A percentile compares a stretch with the other conserved stretches of the same genome.
Conservation (phyloP, 2,329 filamentous ascomycete genomes). For the Arthrobotrys sinensis region DNA sequence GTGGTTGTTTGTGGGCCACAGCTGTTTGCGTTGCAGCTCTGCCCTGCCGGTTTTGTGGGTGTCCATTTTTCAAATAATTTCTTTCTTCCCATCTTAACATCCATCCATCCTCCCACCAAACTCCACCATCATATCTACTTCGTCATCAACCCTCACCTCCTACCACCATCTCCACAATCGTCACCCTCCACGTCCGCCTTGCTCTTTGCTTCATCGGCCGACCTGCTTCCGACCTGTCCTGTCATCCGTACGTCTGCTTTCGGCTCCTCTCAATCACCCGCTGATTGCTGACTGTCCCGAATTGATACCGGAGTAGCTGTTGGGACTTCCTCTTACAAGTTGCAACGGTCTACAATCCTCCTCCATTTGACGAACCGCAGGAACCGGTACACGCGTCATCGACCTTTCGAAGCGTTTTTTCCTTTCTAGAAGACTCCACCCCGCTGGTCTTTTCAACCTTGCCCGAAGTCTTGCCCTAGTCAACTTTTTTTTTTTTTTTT, state of each 20-base stretch:
- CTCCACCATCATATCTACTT: constrained; percentile 29
- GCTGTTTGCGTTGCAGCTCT: constrained; percentile 46
- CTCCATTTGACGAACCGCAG: constrained; percentile 59
- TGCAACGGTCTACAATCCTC: constrained; percentile 50
- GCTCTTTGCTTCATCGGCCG: constrained; percentile 42
- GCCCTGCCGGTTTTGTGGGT: constrained; percentile 58
- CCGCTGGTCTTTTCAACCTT: constrained; percentile 28
- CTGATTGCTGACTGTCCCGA: constrained; percentile 26
- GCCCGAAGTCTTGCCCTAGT: constrained; percentile 7
- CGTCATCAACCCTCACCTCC: constrained; percentile 41
- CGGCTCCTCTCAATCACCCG: constrained; percentile 37
- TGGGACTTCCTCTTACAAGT: constrained; percentile 32
- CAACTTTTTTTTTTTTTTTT: constrained; percentile 13
- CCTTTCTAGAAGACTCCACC: constrained; percentile 34
- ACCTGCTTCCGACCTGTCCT: constrained; percentile 41
- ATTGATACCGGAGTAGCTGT: constrained; percentile 34
- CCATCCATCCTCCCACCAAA: constrained; percentile 32
- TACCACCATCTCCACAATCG: constrained; percentile 45
- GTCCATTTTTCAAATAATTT: constrained; percentile 58
- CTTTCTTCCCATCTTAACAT: constrained; percentile 35
- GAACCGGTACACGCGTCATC: constrained; percentile 61
- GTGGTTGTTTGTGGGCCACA: constrained; percentile 43
- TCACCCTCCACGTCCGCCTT: constrained; percentile 36
- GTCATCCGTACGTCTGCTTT: constrained; percentile 43
- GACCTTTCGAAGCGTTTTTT: constrained; percentile 36